Evolutionary conservation across 176 grass and related monocot species (phyloP).

Genomic region (Hsuehochloa calcarea): DNA sequence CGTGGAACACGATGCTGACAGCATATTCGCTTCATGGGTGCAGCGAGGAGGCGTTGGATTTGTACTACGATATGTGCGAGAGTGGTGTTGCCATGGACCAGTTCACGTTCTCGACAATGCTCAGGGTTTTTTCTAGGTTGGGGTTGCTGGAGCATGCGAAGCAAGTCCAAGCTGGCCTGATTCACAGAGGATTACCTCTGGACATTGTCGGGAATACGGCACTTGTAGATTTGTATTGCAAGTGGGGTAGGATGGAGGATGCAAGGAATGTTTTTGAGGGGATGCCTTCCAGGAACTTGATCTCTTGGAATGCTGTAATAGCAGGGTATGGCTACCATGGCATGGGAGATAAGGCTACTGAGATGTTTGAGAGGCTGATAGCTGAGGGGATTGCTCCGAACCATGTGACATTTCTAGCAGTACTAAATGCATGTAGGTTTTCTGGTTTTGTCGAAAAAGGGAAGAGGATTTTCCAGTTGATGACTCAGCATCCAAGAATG

Average conservation of each 20-base stretch:
- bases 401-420: conserved; percentile 72
- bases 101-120: conserved; percentile 67
- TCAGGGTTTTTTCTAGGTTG: conserved; percentile 62
- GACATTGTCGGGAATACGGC: conserved; percentile 62
- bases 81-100: conserved; percentile 50
- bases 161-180: conserved; percentile 70
- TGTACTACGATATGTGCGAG: conserved; percentile 64
- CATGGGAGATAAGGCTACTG: conserved; percentile 59
- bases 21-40: conserved; percentile 58
- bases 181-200: conserved; percentile 58
- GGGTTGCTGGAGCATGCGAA: conserved; percentile 70
- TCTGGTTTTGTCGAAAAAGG: conserved; percentile 69
- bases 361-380: conserved; percentile 68
- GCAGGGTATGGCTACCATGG: conserved; percentile 87
- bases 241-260: conserved; percentile 92
- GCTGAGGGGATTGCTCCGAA: conserved; percentile 66
- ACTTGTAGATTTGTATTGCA: conserved; percentile 77
- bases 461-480: conserved; percentile 65
- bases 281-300: conserved; percentile 78
- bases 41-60: conserved; percentile 55
- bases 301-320: conserved; percentile 92
- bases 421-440: conserved; percentile 71
- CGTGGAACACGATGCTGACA: conserved; percentile 72
- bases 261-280: conserved; percentile 77
- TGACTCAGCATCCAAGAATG: conserved; percentile 46